Base-by-base conservation (phyloP, 2,329 filamentous ascomycete species). In the Colletotrichum godetiae region DNA sequence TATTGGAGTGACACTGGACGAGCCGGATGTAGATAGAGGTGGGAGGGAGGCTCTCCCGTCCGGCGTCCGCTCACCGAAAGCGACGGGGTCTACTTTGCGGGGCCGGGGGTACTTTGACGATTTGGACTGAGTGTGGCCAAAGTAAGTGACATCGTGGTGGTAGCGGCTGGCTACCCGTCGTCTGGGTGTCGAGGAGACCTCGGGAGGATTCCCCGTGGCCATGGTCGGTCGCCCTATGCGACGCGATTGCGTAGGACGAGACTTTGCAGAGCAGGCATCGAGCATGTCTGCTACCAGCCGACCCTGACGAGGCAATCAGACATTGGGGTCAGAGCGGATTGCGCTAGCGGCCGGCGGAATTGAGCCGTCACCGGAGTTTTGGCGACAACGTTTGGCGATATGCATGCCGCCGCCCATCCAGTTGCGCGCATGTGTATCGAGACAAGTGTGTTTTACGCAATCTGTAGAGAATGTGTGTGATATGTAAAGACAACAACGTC, bases 331-430 rank as follows among this genome's bases (percentile, higher is more conserved):
- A 59, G 42, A 13, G 15, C 42, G 19, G 19, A 22, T n/a, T 29
- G 24, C 11, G 29, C 60, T 49, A 35, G 22, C 13, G n/a, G 46
- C 52, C 35, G 24, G 46, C 35, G 55, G 15, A 60, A 29, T 11
- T 24, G 65, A 46, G 42, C 6, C 64, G 29, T 66, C 57, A 27
- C 24, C 67, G 70, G 69, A 55, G 67, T 59, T 70, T 70, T 70
- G 60, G 67, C 70, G 60, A 73, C 37, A 13, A 19, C 13, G 42
- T 52, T 19, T 35, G 53, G 27, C 31, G 35, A 27, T n/a, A 58
- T 49, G 70, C 58, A 72, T 68, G 49, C 35, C 49, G 64, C 59
- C 13, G 52, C 13, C 27, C 58, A n/a, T 27, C 58, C 59, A 22
- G 27, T 33, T 33, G 35, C 35, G 60, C 24, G 29, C 4, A 53